Percentiles rank a stretch among this genome's conserved stretches.
These are phyloP conservation scores for Termitomyces heimii DNA, from an alignment of 768 basidiomycete species.

Conservation along the genomic window DNA sequence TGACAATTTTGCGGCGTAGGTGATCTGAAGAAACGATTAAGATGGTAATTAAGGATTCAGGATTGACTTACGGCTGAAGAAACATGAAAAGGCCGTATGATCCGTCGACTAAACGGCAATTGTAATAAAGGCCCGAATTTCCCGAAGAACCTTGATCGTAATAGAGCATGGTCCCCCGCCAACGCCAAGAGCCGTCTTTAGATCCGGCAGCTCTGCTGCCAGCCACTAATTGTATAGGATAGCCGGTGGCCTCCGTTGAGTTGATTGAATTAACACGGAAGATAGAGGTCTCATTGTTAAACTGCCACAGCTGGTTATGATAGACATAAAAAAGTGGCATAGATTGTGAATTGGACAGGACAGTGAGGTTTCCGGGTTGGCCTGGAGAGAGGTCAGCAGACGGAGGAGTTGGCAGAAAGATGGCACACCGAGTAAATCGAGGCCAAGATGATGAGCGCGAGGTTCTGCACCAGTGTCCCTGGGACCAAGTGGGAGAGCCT, in stretches of 20 bases:
- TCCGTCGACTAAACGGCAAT: slow-evolving; percentile 29
- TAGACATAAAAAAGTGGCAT: slow-evolving; percentile 52
- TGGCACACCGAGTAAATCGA: slow-evolving; percentile 25
- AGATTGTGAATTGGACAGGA: slow-evolving; percentile 22
- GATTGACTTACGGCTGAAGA: slow-evolving; percentile 34
- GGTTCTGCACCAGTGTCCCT: slow-evolving; percentile 5
- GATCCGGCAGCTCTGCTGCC: slow-evolving; percentile 32
- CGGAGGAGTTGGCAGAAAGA: not conserved
- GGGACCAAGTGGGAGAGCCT: slow-evolving; percentile 24
- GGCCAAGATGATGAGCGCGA: slow-evolving; percentile 24
- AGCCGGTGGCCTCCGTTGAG: slow-evolving; percentile 32
- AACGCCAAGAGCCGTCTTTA: slow-evolving; percentile 44
- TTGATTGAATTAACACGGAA: slow-evolving; percentile 51
- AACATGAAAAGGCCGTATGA: slow-evolving; percentile 43
- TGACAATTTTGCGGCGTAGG: slow-evolving; percentile 24
- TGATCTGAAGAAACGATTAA: slow-evolving; percentile 17
- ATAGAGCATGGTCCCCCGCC: slow-evolving; percentile 50
- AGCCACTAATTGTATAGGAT: slow-evolving; percentile 44
- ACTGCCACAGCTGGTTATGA: slow-evolving; percentile 44
- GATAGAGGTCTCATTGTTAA: slow-evolving; percentile 50
- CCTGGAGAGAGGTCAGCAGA: slow-evolving; percentile 24
- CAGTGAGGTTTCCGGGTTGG: slow-evolving; percentile 41
- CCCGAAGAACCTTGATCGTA: slow-evolving; percentile 37
- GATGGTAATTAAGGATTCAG: not conserved
- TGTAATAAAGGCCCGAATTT: slow-evolving; percentile 41